These are phyloP conservation scores for Chrysopogon serrulatus DNA, from an alignment of 176 grass and related monocot species.

Conservation along the genomic window DNA sequence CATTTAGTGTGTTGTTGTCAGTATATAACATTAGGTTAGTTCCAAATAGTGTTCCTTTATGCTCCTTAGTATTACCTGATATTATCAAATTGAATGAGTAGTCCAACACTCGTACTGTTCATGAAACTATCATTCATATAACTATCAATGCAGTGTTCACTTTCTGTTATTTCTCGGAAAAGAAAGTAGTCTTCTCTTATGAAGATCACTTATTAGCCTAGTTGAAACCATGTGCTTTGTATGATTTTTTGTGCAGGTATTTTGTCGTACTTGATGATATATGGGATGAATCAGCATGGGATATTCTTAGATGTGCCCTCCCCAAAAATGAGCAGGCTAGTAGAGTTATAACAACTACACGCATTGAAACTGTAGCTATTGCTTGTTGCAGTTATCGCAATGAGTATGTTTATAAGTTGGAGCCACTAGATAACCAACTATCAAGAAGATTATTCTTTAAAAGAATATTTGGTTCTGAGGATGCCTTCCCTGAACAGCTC, in stretches of 20 bases:
- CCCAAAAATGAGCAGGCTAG: neutral
- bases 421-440: neutral
- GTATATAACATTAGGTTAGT: neutral
- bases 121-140: too few relatives aligned
- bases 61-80: neutral
- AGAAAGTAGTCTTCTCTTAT: neutral
- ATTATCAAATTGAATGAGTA: neutral
- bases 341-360: constrained; percentile 16
- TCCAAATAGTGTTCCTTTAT: neutral
- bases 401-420: neutral
- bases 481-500: neutral
- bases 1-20: neutral
- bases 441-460: neutral
- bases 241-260: neutral
- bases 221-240: neutral
- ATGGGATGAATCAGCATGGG: neutral
- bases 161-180: neutral
- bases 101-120: neutral
- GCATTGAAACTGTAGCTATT: neutral
- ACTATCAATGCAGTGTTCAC: neutral
- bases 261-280: neutral
- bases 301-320: neutral
- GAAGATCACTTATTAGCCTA: neutral
- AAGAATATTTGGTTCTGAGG: neutral
- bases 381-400: neutral